phyloP scores from a whole-genome alignment of 768 basidiomycete genomes.

The Leccinum variicolor region DNA sequence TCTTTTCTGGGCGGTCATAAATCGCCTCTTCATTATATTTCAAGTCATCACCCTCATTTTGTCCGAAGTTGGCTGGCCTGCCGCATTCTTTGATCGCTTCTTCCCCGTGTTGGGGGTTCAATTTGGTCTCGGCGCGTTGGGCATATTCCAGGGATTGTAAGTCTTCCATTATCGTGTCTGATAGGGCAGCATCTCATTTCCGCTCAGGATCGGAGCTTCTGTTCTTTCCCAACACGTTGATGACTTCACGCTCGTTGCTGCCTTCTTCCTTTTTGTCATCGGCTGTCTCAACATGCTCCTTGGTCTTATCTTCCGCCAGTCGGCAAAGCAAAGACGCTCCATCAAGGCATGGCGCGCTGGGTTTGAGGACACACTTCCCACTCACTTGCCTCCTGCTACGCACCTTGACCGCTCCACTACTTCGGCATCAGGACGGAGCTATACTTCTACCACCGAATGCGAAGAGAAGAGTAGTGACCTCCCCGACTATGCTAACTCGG shows the following conservation, averaged over 20 bases:
- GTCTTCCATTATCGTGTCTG: conserved; percentile 26
- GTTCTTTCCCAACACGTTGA: conserved; percentile 79
- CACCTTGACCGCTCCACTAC: conserved; percentile 25
- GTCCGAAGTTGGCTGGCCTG: conserved; percentile 82
- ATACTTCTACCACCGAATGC: conserved; percentile 26
- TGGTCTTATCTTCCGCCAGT: conserved; percentile 68
- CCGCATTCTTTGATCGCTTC: conserved; percentile 73
- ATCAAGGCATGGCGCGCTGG: conserved; percentile 62
- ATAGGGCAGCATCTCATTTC: conserved; percentile 7
- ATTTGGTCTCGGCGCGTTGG: conserved; percentile 85
- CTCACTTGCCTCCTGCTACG: conserved; percentile 31
- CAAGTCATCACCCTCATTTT: conserved; percentile 77
- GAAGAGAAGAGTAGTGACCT: conserved; percentile 26
- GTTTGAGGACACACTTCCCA: conserved; percentile 48
- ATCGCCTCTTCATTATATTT: conserved; percentile 83
- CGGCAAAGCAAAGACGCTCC: conserved; percentile 58
- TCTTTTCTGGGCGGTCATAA: conserved; percentile 87
- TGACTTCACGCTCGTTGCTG: conserved; percentile 84
- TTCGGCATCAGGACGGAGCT: conserved; percentile 22
- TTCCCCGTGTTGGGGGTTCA: conserved; percentile 83
- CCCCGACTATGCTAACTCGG: conserved; percentile 20
- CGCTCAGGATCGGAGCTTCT: conserved; percentile 58
- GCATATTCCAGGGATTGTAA: conserved; percentile 82
- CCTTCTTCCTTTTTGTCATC: conserved; percentile 87
- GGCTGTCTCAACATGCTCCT: conserved; percentile 86